Evolutionary conservation across 495 filamentous ascomycete species (phyloP), one percentile per base, ranked within the genome.

Genomic region (Hypoxylon fragiforme): DNA sequence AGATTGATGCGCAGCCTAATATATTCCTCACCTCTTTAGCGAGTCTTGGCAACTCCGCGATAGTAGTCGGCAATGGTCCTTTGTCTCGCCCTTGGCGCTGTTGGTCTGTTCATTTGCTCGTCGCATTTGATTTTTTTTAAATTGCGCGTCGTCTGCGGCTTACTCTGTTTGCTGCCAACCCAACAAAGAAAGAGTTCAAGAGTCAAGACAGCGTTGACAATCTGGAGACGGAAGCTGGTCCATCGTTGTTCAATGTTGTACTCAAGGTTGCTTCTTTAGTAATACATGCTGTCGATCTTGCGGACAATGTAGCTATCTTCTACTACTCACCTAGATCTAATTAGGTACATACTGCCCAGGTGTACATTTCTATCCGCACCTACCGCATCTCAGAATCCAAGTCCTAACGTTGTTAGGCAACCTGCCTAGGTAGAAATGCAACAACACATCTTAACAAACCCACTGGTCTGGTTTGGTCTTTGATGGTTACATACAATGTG

Each of bases 1-100:
- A 57, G 58, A 62, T 57, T 57, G 52, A 52, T 57, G 39, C 43
- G 56, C 58, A 50, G 32, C 28, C 35, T 42, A 62, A 62, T 62
- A 62, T 62, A 62, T 62, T 57, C 52, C 52, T 42, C 52, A 53
- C 58, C 52, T 57, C 48, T 47, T 43, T 52, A 44, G 32, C 13
- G 44, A 28, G 52, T 44, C 58, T 62, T 62, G 58, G 58, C 58
- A 41, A 13, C 47, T 37, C 39, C 24, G n/a, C 52, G 52, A 31
- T 26, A 16, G 51, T 57, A 46, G 39, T 62, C 58, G 58, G 58
- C 58, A 62, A 36, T 52, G 49, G 42, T 34, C 30, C 39, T 31
- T 52, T 50, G n/a, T 50, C 46, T 44, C 15, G 31, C 41, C 22
- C 37, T 56, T 51, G 38, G 20, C 47, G 46, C 21, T 42, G 28